A percentile compares a stretch with the other conserved stretches of the same genome.
phyloP scores from a whole-genome alignment of 768 basidiomycete genomes.

The Termitomyces heimii region DNA sequence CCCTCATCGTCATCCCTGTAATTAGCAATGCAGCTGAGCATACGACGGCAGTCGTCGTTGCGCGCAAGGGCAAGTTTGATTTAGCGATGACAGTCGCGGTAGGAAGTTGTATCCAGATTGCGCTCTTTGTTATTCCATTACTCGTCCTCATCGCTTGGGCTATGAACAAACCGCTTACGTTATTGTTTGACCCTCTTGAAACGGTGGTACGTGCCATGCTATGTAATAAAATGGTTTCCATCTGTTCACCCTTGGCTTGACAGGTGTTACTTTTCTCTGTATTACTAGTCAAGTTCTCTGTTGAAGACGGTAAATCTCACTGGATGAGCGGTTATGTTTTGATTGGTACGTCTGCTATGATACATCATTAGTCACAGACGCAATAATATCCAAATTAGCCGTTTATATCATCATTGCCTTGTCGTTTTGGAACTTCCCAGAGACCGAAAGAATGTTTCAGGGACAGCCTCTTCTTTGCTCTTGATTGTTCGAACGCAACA shows the following conservation, averaged over 20 bases:
- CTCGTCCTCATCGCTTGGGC: conserved; percentile 28
- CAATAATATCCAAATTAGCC: conserved; percentile 11
- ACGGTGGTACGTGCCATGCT: neutral
- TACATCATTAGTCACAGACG: neutral
- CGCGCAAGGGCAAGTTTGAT: conserved; percentile 36
- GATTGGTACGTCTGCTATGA: conserved; percentile 22
- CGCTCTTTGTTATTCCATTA: conserved; percentile 35
- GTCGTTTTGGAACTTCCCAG: conserved; percentile 36
- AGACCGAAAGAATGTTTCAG: conserved; percentile 26
- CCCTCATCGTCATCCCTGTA: conserved; percentile 37
- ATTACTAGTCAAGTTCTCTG: conserved; percentile 35
- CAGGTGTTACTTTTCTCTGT: conserved; percentile 34
- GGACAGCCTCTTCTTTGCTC: neutral
- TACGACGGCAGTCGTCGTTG: conserved; percentile 35
- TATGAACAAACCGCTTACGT: neutral
- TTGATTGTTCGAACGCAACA: neutral
- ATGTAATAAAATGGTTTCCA: too few species aligned
- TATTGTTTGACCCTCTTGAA: neutral
- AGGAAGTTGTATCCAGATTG: conserved; percentile 38
- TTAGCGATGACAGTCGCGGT: conserved; percentile 37
- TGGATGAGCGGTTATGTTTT: conserved; percentile 40
- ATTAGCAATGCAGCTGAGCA: conserved; percentile 38
- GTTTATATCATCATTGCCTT: conserved; percentile 31
- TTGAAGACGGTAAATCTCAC: conserved; percentile 42
- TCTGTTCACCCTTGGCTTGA: neutral